phyloP scores from a whole-genome alignment of 1,284 basidiomycete species.

The Trametes sp. region DNA sequence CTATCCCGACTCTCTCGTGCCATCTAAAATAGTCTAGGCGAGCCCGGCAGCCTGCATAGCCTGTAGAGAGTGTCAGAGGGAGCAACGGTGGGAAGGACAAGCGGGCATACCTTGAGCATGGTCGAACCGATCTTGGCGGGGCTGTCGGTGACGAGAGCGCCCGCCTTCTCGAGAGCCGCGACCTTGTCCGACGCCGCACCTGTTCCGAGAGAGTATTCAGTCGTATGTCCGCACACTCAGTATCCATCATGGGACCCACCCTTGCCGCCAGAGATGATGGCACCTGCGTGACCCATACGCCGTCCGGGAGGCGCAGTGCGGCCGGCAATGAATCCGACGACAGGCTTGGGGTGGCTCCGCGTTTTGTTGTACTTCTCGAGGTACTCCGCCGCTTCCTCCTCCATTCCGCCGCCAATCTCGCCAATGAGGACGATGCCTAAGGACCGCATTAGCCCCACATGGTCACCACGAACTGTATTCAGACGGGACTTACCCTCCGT shows the following conservation, averaged over 20 bases:
- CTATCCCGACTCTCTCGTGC: conserved; percentile 3
- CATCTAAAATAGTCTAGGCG: conserved; percentile 52
- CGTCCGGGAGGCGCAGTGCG: conserved; percentile 97
- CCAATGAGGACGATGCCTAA: conserved; percentile 96
- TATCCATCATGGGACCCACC: conserved; percentile 52
- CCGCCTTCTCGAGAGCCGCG: conserved; percentile 91
- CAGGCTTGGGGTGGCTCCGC: conserved; percentile 88
- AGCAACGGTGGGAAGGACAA: not conserved
- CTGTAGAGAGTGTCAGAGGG: conserved; percentile 45
- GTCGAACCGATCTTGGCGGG: conserved; percentile 93
- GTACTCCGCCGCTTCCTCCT: conserved; percentile 99
- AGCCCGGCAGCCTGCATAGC: conserved; percentile 89
- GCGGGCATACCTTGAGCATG: conserved; percentile 80
- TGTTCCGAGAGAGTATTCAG: conserved; percentile 36
- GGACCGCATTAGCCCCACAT: not conserved
- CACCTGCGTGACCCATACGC: conserved; percentile 98
- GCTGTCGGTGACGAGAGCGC: conserved; percentile 93
- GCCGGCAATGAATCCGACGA: conserved; percentile 98
- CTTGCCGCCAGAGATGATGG: conserved; percentile 98
- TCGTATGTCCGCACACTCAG: not conserved
- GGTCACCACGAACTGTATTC: not conserved
- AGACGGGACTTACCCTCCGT: conserved; percentile 73
- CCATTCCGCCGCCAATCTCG: conserved; percentile 99
- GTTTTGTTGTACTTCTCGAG: conserved; percentile 94
- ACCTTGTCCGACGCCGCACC: conserved; percentile 97